These are phyloP conservation scores for Pueraria montana DNA, from an alignment of 306 rosid genomes.

Conservation along the genomic window DNA sequence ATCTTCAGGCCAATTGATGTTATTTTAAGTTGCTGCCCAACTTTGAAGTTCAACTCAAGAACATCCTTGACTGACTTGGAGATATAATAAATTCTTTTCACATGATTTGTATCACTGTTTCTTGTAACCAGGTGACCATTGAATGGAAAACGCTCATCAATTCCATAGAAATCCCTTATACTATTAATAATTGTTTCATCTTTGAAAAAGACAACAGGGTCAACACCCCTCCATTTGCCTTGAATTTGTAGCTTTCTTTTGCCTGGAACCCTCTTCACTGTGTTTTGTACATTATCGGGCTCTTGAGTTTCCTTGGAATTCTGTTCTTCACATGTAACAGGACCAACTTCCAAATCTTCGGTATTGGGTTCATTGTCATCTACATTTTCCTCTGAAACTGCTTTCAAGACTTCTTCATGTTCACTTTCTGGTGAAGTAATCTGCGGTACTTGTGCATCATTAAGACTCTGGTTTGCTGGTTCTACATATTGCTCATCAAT, in stretches of 20 bases:
- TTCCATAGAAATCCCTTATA: conserved; percentile 89
- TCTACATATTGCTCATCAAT: conserved; percentile 40
- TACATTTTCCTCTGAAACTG: conserved; percentile 64
- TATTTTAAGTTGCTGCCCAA: conserved; percentile 94
- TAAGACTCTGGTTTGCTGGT: conserved; percentile 49
- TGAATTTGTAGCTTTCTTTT: conserved; percentile 85
- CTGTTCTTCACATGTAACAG: conserved; percentile 52
- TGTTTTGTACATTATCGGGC: conserved; percentile 51
- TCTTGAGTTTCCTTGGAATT: conserved; percentile 54
- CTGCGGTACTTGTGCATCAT: conserved; percentile 54
- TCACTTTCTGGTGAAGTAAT: conserved; percentile 55
- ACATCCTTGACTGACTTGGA: conserved; percentile 91
- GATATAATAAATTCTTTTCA: conserved; percentile 91
- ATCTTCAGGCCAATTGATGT: conserved; percentile 93
- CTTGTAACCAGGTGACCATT: conserved; percentile 84
- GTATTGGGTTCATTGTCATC: conserved; percentile 55
- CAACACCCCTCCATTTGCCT: conserved; percentile 98
- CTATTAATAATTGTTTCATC: conserved; percentile 75
- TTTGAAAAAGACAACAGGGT: conserved; percentile 90
- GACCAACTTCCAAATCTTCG: conserved; percentile 52
- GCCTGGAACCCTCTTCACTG: conserved; percentile 55
- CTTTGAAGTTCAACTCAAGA: conserved; percentile 87
- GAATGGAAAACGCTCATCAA: conserved; percentile 79
- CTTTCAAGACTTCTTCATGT: conserved; percentile 53
- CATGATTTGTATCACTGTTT: conserved; percentile 77